Evolutionary conservation across 345 rosid species (phyloP).

Genomic region (Camelina sativa): DNA sequence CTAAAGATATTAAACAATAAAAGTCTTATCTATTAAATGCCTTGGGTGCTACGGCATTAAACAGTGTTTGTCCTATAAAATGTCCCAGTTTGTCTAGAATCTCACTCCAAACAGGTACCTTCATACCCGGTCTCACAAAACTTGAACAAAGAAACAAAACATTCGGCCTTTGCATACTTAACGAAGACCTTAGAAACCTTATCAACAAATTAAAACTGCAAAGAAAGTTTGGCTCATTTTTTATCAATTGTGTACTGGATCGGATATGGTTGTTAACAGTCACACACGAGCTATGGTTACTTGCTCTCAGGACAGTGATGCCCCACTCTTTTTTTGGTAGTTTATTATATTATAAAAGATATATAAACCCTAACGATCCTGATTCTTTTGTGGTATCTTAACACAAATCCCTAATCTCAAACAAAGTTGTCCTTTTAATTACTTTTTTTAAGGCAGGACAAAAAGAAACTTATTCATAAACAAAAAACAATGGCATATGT

Average conservation of each 20-base stretch:
- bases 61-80: constrained; percentile 44
- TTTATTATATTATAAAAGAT: neutral
- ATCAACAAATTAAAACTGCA: constrained; percentile 26
- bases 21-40: constrained; percentile 16
- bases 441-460: constrained; percentile 27
- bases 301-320: constrained; percentile 43
- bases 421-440: constrained; percentile 33
- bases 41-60: constrained; percentile 32
- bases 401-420: constrained; percentile 28
- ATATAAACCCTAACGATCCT: constrained; percentile 32
- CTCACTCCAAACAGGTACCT: neutral
- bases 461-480: constrained; percentile 10
- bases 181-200: constrained; percentile 46
- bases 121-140: constrained; percentile 13
- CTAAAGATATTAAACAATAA: neutral
- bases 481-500: constrained; percentile 27
- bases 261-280: constrained; percentile 37
- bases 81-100: constrained; percentile 36
- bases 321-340: constrained; percentile 34
- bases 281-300: constrained; percentile 44
- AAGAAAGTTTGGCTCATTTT: constrained; percentile 1
- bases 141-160: constrained; percentile 22
- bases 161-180: constrained; percentile 2
- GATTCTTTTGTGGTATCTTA: constrained; percentile 25
- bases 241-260: constrained; percentile 39